Evolutionary conservation across 23 red algal species (phyloP).

Genomic region (Gracilaria vermiculophylla): DNA sequence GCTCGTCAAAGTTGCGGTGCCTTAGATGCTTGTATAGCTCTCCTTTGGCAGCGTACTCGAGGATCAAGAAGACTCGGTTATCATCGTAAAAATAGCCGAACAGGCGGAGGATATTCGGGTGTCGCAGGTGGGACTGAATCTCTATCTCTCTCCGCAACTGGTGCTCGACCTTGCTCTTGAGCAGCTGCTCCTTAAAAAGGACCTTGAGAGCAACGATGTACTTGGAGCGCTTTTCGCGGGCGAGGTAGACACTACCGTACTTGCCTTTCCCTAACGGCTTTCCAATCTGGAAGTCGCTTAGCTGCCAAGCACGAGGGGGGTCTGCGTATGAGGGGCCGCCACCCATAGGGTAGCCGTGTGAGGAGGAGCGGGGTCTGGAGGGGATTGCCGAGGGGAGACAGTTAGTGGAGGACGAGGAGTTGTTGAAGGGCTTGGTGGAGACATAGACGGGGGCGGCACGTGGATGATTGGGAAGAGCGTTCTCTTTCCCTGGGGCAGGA

Average conservation of each 20-base stretch:
- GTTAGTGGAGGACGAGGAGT: neutral
- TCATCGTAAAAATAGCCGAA: constrained; percentile 98
- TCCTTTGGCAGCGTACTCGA: constrained; percentile 95
- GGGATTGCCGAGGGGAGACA: neutral
- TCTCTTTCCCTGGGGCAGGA: constrained; percentile 20
- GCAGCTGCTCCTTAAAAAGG: constrained; percentile 87
- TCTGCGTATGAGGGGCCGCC: constrained; percentile 54
- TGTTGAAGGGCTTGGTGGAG: constrained; percentile 24
- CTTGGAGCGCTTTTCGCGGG: constrained; percentile 86
- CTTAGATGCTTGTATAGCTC: constrained; percentile 97
- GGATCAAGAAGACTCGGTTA: constrained; percentile 93
- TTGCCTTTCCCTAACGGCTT: constrained; percentile 92
- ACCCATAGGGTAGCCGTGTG: constrained; percentile 19
- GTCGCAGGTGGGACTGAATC: constrained; percentile 95
- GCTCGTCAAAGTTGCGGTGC: constrained; percentile 74
- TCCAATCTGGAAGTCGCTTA: constrained; percentile 95
- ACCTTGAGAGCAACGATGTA: constrained; percentile 98
- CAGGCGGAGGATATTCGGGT: constrained; percentile 96
- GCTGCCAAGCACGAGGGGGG: constrained; percentile 69
- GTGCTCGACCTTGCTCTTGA: constrained; percentile 92
- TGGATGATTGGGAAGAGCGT: constrained; percentile 1
- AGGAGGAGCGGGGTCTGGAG: neutral
- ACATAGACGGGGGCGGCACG: neutral
- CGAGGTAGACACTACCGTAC: constrained; percentile 98
- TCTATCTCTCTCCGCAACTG: constrained; percentile 98